These are phyloP conservation scores for Epichloe brachyelytri DNA, from an alignment of 2,329 filamentous ascomycete species.

Conservation along the genomic window DNA sequence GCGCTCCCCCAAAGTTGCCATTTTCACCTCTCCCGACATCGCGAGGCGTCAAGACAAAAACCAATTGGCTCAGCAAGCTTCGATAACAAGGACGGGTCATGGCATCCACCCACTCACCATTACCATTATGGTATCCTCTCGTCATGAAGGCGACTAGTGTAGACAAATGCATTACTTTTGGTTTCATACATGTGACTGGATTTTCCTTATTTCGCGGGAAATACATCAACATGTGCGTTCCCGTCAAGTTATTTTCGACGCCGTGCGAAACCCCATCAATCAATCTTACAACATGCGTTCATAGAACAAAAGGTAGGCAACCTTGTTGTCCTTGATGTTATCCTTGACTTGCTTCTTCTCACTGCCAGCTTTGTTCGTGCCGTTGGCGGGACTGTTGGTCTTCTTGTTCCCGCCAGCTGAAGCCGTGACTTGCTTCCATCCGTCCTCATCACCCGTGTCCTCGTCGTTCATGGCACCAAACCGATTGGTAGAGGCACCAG, in stretches of 20 bases:
- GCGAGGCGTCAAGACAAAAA: no score
- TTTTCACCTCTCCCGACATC: no score
- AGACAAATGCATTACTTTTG: not conserved
- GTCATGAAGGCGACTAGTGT: no score
- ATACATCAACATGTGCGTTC: not conserved
- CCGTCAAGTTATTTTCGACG: not conserved
- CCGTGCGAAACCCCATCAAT: not conserved
- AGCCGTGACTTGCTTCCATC: slow-evolving; percentile 70
- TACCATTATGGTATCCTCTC: no score
- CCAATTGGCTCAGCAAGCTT: no score
- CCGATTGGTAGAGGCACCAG: slow-evolving; percentile 49
- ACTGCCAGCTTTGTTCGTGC: slow-evolving; percentile 40
- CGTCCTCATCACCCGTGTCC: slow-evolving; percentile 52
- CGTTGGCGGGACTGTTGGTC: slow-evolving; percentile 59
- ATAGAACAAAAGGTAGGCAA: slow-evolving; percentile 94
- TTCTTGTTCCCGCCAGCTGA: slow-evolving; percentile 52
- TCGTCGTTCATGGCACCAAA: slow-evolving; percentile 60
- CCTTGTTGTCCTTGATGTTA: slow-evolving; percentile 80
- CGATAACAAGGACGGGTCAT: not conserved
- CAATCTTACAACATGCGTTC: slow-evolving; percentile 53
- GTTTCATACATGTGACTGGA: not conserved
- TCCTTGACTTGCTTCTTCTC: slow-evolving; percentile 47
- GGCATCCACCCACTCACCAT: not conserved
- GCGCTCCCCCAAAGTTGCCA: not conserved
- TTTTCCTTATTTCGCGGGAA: not conserved